Evolutionary conservation across 2,329 filamentous ascomycete species (phyloP).

Genomic region (Botrytis aclada): DNA sequence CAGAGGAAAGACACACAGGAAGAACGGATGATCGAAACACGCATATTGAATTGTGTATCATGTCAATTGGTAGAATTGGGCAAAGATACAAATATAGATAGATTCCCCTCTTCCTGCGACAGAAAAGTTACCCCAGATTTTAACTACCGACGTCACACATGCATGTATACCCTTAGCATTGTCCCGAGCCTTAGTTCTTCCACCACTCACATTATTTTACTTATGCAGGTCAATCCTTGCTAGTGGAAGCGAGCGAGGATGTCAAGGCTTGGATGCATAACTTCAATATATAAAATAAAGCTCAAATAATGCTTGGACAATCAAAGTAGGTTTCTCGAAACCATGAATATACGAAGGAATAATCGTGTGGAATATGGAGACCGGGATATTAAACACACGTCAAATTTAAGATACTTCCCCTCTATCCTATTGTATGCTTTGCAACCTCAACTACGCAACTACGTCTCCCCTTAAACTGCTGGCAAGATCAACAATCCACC

Average conservation of each 20-base stretch:
- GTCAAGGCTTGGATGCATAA: not conserved
- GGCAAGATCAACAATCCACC: conserved; percentile 40
- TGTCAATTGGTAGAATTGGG: not conserved
- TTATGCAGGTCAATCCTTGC: not conserved
- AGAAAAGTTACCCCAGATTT: not conserved
- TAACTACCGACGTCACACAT: not conserved
- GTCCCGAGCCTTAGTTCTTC: conserved; percentile 5
- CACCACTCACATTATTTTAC: not conserved
- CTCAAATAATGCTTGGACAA: not conserved
- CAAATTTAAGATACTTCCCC: not conserved
- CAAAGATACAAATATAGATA: not conserved
- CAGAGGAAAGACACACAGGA: not conserved
- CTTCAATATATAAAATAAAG: not conserved
- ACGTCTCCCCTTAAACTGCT: not conserved
- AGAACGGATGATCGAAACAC: not conserved
- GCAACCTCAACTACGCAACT: not conserved
- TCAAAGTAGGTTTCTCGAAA: too few relatives aligned
- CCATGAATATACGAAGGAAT: not conserved
- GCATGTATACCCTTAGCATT: conserved; percentile 1
- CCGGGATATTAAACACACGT: not conserved
- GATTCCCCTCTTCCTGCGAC: not conserved
- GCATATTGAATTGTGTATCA: not conserved
- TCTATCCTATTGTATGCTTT: not conserved
- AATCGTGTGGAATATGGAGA: not conserved
- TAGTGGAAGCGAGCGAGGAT: not conserved